Evolutionary conservation across 768 basidiomycete species (phyloP).

Genomic region (Leccinum boreale): DNA sequence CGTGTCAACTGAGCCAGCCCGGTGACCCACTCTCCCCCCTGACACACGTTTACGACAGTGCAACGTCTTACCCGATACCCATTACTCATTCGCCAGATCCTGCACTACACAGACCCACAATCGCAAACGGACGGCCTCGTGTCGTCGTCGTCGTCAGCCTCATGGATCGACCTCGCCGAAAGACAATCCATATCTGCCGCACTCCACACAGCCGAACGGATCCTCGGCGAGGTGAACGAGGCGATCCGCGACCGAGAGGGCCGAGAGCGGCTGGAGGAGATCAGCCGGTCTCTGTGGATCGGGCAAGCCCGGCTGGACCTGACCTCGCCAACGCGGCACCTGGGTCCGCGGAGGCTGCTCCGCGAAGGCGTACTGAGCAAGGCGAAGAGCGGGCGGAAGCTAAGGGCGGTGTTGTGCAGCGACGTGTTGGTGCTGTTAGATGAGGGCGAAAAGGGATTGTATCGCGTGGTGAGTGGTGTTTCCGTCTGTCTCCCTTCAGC

Average conservation of each 20-base stretch:
- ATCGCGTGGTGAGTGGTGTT: conserved; percentile 69
- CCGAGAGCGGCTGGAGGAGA: conserved; percentile 62
- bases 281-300: conserved; percentile 84
- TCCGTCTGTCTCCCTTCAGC: not conserved
- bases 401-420: conserved; percentile 79
- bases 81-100: conserved; percentile 80
- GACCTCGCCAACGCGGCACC: conserved; percentile 82
- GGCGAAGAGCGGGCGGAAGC: conserved; percentile 76
- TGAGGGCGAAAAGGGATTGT: conserved; percentile 61
- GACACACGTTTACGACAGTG: conserved; percentile 47
- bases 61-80: conserved; percentile 96
- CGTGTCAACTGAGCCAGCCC: conserved; percentile 21
- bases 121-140: conserved; percentile 22
- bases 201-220: conserved; percentile 62
- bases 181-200: conserved; percentile 50
- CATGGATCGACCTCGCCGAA: conserved; percentile 41
- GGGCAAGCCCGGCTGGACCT: conserved; percentile 86
- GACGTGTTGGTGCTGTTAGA: conserved; percentile 89
- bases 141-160: not conserved
- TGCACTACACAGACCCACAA: conserved; percentile 66
- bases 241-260: conserved; percentile 83
- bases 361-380: conserved; percentile 79
- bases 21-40: not conserved
- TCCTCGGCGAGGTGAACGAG: conserved; percentile 84
- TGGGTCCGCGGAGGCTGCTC: conserved; percentile 77